Base-by-base conservation (phyloP, 169 alveolate genomes). In the Babesia ovis region DNA sequence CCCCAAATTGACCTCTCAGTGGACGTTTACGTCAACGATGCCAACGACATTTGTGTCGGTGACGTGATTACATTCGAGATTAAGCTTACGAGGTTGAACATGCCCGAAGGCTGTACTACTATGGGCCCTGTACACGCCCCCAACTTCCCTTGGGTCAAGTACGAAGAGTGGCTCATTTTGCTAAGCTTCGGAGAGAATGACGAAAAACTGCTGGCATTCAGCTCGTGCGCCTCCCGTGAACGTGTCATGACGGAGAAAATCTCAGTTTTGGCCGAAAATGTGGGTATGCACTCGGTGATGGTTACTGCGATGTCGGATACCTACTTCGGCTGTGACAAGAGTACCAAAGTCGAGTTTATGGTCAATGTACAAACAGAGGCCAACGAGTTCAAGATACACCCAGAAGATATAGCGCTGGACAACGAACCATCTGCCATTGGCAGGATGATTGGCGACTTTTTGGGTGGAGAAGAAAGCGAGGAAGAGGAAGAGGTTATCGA, bases 61-160 rank as follows among this genome's bases (percentile, higher is more conserved):
- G 97, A 94, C 60, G 69, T 94, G 16, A 93, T 93, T 37, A 92
- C 97, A 1, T 82, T 93, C 46, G 91, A 86, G 56, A 83, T 94
- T 32, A 90, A 62, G 53, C 67, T 94, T 45, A 90, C 81, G 34
- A 91, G 96, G 45, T 54, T 54, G 27, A 92, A 94, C 72, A 75
- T 94, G 77, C 82, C 51, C 3, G 67, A 88, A 67, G 91, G 85
- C 55, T 86, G 89, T 16, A 93, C 90, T 70, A 87, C 93, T 16
- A 73, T 86, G 29, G 97, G 97, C 5, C 95, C 95, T 31, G 90
- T 92, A 29, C 97, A 94, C 71, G 94, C 97, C 27, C 96, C 96
- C 11, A 75, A 59, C 62, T 91, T 92, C 81, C 94, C 94, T 8
- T 86, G 84, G 74, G 91, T 93, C 9, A 94, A 92, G 71, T 92